Evolutionary conservation across 495 filamentous ascomycete genomes (phyloP), one percentile per base, ranked within the genome.

Genomic region (Xylaria cubensis): DNA sequence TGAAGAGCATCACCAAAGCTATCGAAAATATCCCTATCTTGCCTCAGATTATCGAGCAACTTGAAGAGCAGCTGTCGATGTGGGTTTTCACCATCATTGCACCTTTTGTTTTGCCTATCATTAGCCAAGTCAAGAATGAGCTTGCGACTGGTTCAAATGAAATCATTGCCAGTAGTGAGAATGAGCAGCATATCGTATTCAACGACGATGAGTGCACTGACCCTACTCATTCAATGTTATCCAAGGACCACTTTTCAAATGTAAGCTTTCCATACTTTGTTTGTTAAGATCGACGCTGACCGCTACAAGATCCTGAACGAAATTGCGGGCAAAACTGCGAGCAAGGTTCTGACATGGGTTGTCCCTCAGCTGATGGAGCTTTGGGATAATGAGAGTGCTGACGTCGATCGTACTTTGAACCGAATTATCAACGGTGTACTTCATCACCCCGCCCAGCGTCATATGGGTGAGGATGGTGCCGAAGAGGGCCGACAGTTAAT

Each of bases 181-280:
- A 92, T 51, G 89, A 94, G 79, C 94, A 97, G 80, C 89, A 90
- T 73, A 87, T 94, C 66, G 93, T 97, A 36, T 97, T 97, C 81
- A 76, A 91, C n/a, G 90, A 97, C 74, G 90, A 95, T 73, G 56
- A 83, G 48, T 91, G 80, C 63, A 88, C 88, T 26, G 90, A 97
- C 77, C 94, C 94, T 9, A 97, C 94, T 12, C 94, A 97, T 80
- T 94, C 92, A n/a, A 97, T 97, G 94, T 87, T 97, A 24, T 93
- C 92, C 55, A 97, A 97, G 84, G 94, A 97, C 75, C 94, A 97
- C 78, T 97, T 97, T 79, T 91, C 91, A 58, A 94, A 94, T 75
- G 82, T 84, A 78, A 79, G 19, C 48, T 32, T 53, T 44, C 9
- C 24, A 42, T n/a, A 26, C 12, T 53, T 5, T 32, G 83, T 74